phyloP scores from a whole-genome alignment of 2,329 filamentous ascomycete species.

The Botrytis galanthina region DNA sequence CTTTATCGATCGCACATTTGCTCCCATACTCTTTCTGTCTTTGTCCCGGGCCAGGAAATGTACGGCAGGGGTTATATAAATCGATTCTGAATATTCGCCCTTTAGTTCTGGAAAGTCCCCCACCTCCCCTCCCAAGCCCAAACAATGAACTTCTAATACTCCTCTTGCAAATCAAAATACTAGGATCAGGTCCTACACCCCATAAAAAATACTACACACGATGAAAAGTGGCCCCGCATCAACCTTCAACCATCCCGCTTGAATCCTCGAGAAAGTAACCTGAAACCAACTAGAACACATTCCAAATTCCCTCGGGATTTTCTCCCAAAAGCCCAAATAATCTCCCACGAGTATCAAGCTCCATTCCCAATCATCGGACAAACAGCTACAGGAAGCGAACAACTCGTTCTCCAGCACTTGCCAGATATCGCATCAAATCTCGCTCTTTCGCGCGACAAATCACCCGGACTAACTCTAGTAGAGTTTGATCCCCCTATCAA shows the following conservation, averaged over 20 bases:
- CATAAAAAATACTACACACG: background rate
- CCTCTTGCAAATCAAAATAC: background rate
- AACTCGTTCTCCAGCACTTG: background rate
- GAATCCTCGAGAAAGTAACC: background rate
- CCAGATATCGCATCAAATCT: background rate
- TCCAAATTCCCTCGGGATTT: background rate
- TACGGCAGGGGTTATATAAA: background rate
- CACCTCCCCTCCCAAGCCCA: too few species aligned
- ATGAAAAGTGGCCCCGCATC: background rate
- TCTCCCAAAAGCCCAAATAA: background rate
- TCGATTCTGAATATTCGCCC: background rate
- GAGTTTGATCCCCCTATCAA: background rate
- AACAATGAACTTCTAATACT: background rate
- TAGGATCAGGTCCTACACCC: background rate
- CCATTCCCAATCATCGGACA: background rate
- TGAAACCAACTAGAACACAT: background rate
- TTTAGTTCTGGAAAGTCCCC: background rate
- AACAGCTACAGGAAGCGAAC: background rate
- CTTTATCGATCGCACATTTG: background rate
- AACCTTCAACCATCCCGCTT: background rate
- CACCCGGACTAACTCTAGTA: background rate
- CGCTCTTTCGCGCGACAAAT: background rate
- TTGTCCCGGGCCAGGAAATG: background rate
- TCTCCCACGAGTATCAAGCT: background rate
- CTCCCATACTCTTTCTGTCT: background rate